These are phyloP conservation scores for Obelidium mucronatum DNA, from an alignment of 192 early-diverging fungal genomes.

Conservation along the genomic window DNA sequence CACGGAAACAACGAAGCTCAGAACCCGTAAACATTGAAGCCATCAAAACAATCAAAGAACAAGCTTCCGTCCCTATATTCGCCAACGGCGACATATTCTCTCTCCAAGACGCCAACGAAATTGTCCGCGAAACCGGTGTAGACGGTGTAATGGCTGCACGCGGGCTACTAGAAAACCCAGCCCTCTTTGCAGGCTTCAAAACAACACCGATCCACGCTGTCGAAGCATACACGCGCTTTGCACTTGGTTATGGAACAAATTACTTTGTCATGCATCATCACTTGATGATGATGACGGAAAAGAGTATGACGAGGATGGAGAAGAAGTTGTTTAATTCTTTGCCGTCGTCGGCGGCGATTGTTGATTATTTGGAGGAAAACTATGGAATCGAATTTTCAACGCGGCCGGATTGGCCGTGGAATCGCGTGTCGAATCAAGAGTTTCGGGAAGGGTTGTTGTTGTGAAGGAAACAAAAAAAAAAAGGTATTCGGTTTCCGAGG, in stretches of 20 bases:
- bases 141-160: conserved; percentile 94
- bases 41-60: conserved; percentile 82
- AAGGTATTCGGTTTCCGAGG: too few relatives aligned
- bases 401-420: conserved; percentile 30
- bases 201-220: conserved; percentile 83
- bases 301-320: conserved; percentile 71
- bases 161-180: conserved; percentile 89
- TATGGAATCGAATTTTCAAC: conserved; percentile 45
- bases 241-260: conserved; percentile 63
- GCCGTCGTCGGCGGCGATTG: conserved; percentile 74
- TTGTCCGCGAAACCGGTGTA: conserved; percentile 78
- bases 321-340: conserved; percentile 89
- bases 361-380: conserved; percentile 77
- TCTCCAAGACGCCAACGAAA: conserved; percentile 73
- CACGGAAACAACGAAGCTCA: conserved; percentile 77
- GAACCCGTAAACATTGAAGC: conserved; percentile 83
- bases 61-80: conserved; percentile 79
- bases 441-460: not conserved
- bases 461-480: too few relatives aligned
- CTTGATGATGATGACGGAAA: conserved; percentile 94
- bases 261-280: conserved; percentile 93
- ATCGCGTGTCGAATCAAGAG: not conserved
- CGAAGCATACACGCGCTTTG: conserved; percentile 54
- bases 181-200: conserved; percentile 85
- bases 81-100: conserved; percentile 90